Evolutionary conservation across 1,139 yeast species (phyloP), one percentile per base, ranked within the genome.

Genomic region (Zhuliangozyma parablackwelliae): DNA sequence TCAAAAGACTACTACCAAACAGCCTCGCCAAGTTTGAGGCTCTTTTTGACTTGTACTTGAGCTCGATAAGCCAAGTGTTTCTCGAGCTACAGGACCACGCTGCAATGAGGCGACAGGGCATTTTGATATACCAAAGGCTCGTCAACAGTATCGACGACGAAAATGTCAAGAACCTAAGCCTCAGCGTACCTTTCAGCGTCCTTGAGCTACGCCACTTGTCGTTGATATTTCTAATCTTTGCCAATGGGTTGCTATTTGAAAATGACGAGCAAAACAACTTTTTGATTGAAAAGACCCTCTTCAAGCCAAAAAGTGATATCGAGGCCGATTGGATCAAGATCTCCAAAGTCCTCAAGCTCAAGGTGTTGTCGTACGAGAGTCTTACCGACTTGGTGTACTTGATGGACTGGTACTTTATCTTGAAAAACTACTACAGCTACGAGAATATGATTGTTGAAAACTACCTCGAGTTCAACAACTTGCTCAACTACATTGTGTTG

Each of bases 381-480:
- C 38, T 61, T 21, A 45, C 57, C 6, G 69, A 61, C 43, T 47
- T 59, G 8, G 34, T 56, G 3, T 61, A 47, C 44, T 45, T 58
- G 33, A 50, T 61, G 32, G 51, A 53, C 25, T 65, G 67, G 65
- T 63, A 59, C 44, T 54, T 63, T 21, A 42, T 53, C 24, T 47
- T 56, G 20, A 56, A 57, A 29, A 51, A 46, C 31, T 62, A 49
- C 41, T 60, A 54, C 42, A 41, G 45, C n/a, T 53, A 46, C 34
- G 47, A 46, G 8, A 47, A 56, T 38, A 46, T 46, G 48, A 39
- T 57, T 21, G 49, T 53, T 26, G 65, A 62, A 21, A 56, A 53
- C 39, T 61, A 58, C 42, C 49, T 59, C 40, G 69, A 64, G 37
- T 63, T 51, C 39, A 63, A 62, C 40, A 57, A 50, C 37, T 48